Evolutionary conservation across 148 eudicot genomes (phyloP), one percentile per base, ranked within the genome.

Genomic region (Nepenthes mirabilis): DNA sequence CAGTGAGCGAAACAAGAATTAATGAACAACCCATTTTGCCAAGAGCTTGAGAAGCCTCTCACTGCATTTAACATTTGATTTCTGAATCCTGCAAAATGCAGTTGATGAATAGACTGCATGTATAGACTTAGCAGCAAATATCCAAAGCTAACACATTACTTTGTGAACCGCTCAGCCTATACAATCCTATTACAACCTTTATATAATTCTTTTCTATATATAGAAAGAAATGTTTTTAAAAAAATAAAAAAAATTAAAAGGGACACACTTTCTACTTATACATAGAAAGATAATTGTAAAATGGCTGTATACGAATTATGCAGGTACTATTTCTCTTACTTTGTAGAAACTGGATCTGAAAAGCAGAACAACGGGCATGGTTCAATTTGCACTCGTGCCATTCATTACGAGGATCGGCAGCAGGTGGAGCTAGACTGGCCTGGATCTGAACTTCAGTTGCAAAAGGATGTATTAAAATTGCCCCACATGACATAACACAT

Each of bases 1-100:
- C 98, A 86, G 64, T 91, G 98, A 60, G 98, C 80, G 51, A 91
- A 91, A 66, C 97, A 91, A 12, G 97, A 91, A 66, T 91, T 91
- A 37, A 91, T 64, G 52, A 87, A 91, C 61, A 88, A 64, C 14
- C 96, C 98, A 50, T 85, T 88, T 64, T 88, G 76, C 63, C 68
- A 70, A 1, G 81, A 78, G 43, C 23, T 70, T 3, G 79, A 63
- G 36, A 91, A 88, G 33, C 71, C 71, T 67, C 67, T 72, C n/a
- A 88, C 36, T 4, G 82, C 70, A 60, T 77, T 68, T 72, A 91
- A 54, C 96, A 91, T 88, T 59, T 80, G 77, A 62, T 76, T 66
- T 59, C 98, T 78, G 71, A 91, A 91, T 51, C 68, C 98, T 91
- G 86, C 57, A 60, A 65, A 73, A 50, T 23, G 36, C 11, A 52